Conservation (phyloP, 2,329 filamentous ascomycete genomes). For the Cladobotryum mycophilum region DNA sequence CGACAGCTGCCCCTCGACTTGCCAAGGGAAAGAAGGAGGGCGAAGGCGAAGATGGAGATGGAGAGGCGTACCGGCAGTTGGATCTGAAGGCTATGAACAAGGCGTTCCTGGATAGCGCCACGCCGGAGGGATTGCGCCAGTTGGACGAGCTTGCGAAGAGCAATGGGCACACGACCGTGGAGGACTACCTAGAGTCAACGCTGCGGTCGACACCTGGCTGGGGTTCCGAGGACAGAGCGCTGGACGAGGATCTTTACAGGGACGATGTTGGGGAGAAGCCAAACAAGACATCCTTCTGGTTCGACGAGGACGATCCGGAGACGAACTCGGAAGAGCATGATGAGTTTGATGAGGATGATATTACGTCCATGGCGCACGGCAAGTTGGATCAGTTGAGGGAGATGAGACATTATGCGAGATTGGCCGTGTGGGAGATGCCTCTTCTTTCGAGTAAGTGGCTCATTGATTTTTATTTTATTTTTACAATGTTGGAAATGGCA, state of each 20-base stretch:
- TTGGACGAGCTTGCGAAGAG: slow-evolving; percentile 31
- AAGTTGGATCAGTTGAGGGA: slow-evolving; percentile 87
- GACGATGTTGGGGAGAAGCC: slow-evolving; percentile 27
- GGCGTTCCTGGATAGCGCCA: slow-evolving; percentile 23
- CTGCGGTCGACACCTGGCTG: slow-evolving; percentile 24
- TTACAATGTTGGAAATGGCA: background rate
- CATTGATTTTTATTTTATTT: background rate
- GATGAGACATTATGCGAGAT: slow-evolving; percentile 77
- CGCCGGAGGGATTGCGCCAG: slow-evolving; percentile 26
- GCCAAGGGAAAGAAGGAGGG: slow-evolving; percentile 18
- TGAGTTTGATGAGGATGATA: slow-evolving; percentile 73
- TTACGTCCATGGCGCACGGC: slow-evolving; percentile 73
- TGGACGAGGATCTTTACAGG: slow-evolving; percentile 26
- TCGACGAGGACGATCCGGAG: slow-evolving; percentile 43
- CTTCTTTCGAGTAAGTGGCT: slow-evolving; percentile 68
- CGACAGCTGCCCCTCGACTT: slow-evolving; percentile 25
- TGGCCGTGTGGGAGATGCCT: slow-evolving; percentile 95
- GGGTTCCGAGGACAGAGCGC: slow-evolving; percentile 24
- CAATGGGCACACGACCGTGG: slow-evolving; percentile 28
- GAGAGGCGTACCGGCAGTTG: slow-evolving; percentile 16
- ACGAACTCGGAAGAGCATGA: slow-evolving; percentile 47
- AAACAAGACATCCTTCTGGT: slow-evolving; percentile 41
- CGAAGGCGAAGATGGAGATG: slow-evolving; percentile 18
- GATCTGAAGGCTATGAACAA: slow-evolving; percentile 27
- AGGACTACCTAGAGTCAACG: slow-evolving; percentile 24